Evolutionary conservation across 148 eudicot species (phyloP).

Genomic region (Silene conica): DNA sequence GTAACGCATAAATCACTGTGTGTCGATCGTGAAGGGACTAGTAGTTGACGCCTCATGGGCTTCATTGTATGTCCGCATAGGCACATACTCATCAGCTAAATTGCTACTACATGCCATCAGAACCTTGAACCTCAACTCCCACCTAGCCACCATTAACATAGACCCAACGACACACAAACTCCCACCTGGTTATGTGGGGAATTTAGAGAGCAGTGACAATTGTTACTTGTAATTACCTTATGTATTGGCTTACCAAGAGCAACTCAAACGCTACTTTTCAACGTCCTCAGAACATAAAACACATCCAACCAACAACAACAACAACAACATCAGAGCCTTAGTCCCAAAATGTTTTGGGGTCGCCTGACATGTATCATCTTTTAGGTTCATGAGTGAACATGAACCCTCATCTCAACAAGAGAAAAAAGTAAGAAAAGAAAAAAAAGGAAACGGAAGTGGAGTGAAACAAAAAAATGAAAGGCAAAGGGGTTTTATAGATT

Average conservation of each 20-base stretch:
- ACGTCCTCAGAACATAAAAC: background rate
- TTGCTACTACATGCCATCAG: background rate
- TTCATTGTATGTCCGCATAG: background rate
- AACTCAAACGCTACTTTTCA: background rate
- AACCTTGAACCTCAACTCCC: slow-evolving; percentile 1
- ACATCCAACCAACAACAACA: no score
- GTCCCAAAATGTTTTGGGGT: no score
- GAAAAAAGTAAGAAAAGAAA: no score
- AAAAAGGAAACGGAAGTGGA: no score
- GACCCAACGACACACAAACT: background rate
- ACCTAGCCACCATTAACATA: background rate
- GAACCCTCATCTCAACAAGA: no score
- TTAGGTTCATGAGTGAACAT: no score
- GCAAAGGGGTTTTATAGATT: no score
- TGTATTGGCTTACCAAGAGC: background rate
- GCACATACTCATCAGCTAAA: background rate
- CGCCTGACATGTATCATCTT: no score
- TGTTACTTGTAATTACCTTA: background rate
- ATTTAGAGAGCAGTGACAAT: background rate
- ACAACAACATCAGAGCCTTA: no score
- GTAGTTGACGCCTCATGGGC: background rate
- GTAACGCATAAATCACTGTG: background rate
- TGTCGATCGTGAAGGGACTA: background rate
- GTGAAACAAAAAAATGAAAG: no score
- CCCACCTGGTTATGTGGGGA: no score